Percentiles rank a stretch among this genome's conserved stretches.
Conservation (phyloP, 805 yeast genomes). For the Lachancea kluyveri region DNA sequence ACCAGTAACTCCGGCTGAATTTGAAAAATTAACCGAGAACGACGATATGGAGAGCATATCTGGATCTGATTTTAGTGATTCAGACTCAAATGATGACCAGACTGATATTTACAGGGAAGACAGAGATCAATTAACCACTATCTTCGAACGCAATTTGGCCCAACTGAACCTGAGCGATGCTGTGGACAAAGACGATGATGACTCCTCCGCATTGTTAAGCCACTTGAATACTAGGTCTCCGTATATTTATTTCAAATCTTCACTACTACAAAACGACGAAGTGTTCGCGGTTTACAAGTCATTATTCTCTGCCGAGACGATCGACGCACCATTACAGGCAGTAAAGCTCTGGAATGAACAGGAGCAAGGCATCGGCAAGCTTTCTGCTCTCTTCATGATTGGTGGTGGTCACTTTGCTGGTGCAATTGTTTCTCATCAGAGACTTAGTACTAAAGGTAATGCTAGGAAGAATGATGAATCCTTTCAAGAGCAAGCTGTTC, state of each 20-base stretch:
- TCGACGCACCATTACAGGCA: constrained; percentile 44
- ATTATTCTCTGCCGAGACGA: constrained; percentile 40
- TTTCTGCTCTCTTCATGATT: constrained; percentile 82
- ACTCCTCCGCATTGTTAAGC: constrained; percentile 37
- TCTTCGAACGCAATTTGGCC: constrained; percentile 23
- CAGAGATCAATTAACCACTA: constrained; percentile 19
- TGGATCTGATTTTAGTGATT: constrained; percentile 43
- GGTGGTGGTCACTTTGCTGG: constrained; percentile 99
- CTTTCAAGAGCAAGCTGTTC: constrained; percentile 56
- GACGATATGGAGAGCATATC: constrained; percentile 53
- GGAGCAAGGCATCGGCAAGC: constrained; percentile 23
- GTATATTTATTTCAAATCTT: constrained; percentile 49
- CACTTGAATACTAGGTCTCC: constrained; percentile 69
- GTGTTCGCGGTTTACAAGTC: constrained; percentile 67
- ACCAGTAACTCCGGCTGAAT: constrained; percentile 49
- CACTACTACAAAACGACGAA: constrained; percentile 36
- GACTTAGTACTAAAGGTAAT: constrained; percentile 50
- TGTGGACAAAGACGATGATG: constrained; percentile 23
- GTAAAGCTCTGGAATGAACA: constrained; percentile 35
- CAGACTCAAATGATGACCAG: constrained; percentile 27
- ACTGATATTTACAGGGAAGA: constrained; percentile 21
- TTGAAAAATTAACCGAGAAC: constrained; percentile 37
- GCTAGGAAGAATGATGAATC: constrained; percentile 41
- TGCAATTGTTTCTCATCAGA: constrained; percentile 76
- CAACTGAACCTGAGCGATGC: constrained; percentile 16